A percentile compares a stretch with the other conserved stretches of the same genome.
Conservation (phyloP, 2,329 filamentous ascomycete genomes). For the Sporothrix luriei region DNA sequence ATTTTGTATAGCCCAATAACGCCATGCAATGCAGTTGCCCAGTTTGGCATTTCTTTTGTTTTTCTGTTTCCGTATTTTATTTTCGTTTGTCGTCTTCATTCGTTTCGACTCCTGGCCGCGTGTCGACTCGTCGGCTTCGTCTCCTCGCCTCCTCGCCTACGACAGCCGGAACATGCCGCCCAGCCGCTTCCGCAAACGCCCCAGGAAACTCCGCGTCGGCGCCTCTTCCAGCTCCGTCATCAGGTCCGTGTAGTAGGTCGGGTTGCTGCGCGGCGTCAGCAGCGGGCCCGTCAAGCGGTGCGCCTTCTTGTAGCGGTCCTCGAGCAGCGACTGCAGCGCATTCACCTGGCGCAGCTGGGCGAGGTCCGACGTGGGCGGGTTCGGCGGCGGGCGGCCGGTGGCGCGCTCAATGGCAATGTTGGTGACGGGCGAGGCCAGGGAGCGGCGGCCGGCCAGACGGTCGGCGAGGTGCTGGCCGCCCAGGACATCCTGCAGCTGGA, state of each 20-base stretch:
- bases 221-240: slow-evolving; percentile 65
- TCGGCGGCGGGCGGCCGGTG: slow-evolving; percentile 23
- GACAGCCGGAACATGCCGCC: slow-evolving; percentile 62
- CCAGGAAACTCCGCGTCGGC: slow-evolving; percentile 58
- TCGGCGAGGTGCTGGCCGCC: slow-evolving; percentile 48
- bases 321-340: slow-evolving; percentile 60
- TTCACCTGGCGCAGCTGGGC: slow-evolving; percentile 61
- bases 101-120: not conserved
- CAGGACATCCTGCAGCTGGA: slow-evolving; percentile 63
- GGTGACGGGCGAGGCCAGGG: not conserved
- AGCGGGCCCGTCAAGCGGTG: slow-evolving; percentile 55
- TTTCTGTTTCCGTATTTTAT: not conserved
- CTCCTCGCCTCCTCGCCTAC: slow-evolving; percentile 40
- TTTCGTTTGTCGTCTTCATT: not conserved
- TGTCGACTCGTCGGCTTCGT: not conserved
- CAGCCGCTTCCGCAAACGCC: slow-evolving; percentile 56
- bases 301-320: slow-evolving; percentile 60
- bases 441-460: slow-evolving; percentile 41
- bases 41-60: no score
- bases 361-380: slow-evolving; percentile 44
- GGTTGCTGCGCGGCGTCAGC: slow-evolving; percentile 63
- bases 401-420: slow-evolving; percentile 21
- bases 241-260: slow-evolving; percentile 64
- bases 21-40: slow-evolving; percentile 15
- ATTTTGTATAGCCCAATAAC: slow-evolving; percentile 5